Conservation (phyloP, 2,329 filamentous ascomycete genomes). For the Albifimbria verrucaria region DNA sequence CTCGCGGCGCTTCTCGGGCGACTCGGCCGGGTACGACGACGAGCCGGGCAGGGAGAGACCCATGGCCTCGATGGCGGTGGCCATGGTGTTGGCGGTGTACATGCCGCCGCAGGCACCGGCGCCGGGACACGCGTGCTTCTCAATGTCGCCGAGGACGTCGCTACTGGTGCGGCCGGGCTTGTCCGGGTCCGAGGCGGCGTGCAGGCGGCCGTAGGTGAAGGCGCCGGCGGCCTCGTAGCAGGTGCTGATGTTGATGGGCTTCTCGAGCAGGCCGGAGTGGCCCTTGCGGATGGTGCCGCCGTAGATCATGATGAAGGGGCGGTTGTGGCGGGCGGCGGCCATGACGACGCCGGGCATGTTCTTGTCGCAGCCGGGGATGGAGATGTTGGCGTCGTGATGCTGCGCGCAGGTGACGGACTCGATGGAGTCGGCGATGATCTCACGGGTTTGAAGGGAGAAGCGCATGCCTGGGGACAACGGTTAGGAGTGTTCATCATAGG, state of each 20-base stretch:
- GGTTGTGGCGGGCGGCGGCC: slow-evolving; percentile 86
- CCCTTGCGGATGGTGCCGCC: slow-evolving; percentile 88
- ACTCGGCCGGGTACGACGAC: slow-evolving; percentile 76
- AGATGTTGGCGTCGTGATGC: slow-evolving; percentile 88
- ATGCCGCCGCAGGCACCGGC: slow-evolving; percentile 73
- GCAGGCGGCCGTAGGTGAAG: slow-evolving; percentile 72
- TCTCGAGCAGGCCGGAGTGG: slow-evolving; percentile 72
- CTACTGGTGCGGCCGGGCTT: slow-evolving; percentile 64
- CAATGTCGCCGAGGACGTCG: slow-evolving; percentile 82
- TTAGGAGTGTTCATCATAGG: background rate
- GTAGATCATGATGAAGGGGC: slow-evolving; percentile 93
- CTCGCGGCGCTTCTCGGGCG: slow-evolving; percentile 81
- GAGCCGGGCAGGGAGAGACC: slow-evolving; percentile 82
- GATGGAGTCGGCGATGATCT: slow-evolving; percentile 92
- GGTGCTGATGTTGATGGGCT: slow-evolving; percentile 81
- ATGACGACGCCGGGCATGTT: slow-evolving; percentile 95
- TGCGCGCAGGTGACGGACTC: slow-evolving; percentile 92
- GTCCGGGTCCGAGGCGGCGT: slow-evolving; percentile 62
- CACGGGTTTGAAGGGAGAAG: slow-evolving; percentile 84
- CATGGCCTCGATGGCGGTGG: slow-evolving; percentile 84
- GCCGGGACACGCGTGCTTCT: slow-evolving; percentile 66
- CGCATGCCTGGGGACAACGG: slow-evolving; percentile 67
- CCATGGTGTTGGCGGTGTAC: slow-evolving; percentile 94
- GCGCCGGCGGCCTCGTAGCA: slow-evolving; percentile 88
- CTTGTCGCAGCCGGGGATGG: slow-evolving; percentile 93